Evolutionary conservation across 169 alveolate species (phyloP).

Genomic region (Plasmodium ovale): DNA sequence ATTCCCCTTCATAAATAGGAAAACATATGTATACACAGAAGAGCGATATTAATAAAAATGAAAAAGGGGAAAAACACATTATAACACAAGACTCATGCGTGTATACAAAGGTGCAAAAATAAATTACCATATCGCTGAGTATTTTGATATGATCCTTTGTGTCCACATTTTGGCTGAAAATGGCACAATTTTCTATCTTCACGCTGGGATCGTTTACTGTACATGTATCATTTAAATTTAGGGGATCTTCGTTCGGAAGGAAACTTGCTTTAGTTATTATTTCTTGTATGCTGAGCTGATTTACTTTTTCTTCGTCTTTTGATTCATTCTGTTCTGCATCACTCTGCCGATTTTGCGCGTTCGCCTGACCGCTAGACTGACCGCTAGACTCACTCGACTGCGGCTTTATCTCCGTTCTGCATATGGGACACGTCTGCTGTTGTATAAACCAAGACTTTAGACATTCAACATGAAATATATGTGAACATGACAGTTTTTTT

Average conservation of each 20-base stretch:
- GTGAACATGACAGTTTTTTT: conserved; percentile 90
- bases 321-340: conserved; percentile 26
- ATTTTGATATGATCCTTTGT: conserved; percentile 34
- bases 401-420: conserved; percentile 81
- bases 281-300: conserved; percentile 34
- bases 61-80: neutral
- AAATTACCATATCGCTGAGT: conserved; percentile 28
- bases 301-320: conserved; percentile 6
- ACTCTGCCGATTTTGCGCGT: neutral
- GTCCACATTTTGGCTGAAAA: conserved; percentile 7
- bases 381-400: neutral
- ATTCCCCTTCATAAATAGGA: no score
- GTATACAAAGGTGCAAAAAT: neutral
- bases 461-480: conserved; percentile 88
- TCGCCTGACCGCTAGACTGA: neutral
- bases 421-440: conserved; percentile 89
- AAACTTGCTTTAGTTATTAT: conserved; percentile 40
- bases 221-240: conserved; percentile 9
- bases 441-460: conserved; percentile 90
- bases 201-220: neutral
- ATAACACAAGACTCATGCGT: neutral
- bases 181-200: neutral
- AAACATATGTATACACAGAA: no score
- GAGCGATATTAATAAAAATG: no score
- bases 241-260: conserved; percentile 2